Evolutionary conservation across 352 stramenopile genomes (phyloP).

Genomic region (Phytophthora constricta): DNA sequence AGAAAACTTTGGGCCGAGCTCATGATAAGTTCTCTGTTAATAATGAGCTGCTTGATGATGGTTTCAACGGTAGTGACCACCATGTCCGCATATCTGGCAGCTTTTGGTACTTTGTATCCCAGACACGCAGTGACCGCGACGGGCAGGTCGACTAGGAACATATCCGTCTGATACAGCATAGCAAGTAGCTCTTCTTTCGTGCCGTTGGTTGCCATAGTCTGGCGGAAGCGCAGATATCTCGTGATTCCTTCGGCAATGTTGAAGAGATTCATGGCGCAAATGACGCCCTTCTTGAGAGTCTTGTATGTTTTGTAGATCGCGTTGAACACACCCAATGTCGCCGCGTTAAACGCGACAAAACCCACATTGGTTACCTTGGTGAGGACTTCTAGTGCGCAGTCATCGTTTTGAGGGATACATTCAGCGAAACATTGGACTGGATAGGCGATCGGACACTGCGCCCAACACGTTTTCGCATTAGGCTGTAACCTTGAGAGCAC

Average conservation of each 20-base stretch:
- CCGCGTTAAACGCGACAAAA: conserved; percentile 57
- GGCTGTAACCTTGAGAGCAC: conserved; percentile 53
- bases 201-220: conserved; percentile 43
- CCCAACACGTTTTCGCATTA: conserved; percentile 61
- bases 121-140: conserved; percentile 58
- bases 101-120: conserved; percentile 35
- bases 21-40: conserved; percentile 49
- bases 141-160: conserved; percentile 61
- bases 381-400: conserved; percentile 61
- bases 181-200: conserved; percentile 58
- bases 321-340: conserved; percentile 61
- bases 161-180: conserved; percentile 59
- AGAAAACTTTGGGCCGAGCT: conserved; percentile 45
- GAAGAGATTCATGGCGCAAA: conserved; percentile 62
- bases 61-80: conserved; percentile 41
- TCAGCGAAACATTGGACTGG: conserved; percentile 74
- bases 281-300: conserved; percentile 46
- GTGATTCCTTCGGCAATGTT: conserved; percentile 53
- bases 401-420: conserved; percentile 72
- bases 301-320: conserved; percentile 49
- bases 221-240: conserved; percentile 45
- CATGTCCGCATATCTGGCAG: conserved; percentile 38
- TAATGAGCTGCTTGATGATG: conserved; percentile 48
- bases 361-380: conserved; percentile 56
- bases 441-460: conserved; percentile 75